Base-by-base conservation (phyloP, 2,329 filamentous ascomycete genomes). In the Harringtonia lauricola region DNA sequence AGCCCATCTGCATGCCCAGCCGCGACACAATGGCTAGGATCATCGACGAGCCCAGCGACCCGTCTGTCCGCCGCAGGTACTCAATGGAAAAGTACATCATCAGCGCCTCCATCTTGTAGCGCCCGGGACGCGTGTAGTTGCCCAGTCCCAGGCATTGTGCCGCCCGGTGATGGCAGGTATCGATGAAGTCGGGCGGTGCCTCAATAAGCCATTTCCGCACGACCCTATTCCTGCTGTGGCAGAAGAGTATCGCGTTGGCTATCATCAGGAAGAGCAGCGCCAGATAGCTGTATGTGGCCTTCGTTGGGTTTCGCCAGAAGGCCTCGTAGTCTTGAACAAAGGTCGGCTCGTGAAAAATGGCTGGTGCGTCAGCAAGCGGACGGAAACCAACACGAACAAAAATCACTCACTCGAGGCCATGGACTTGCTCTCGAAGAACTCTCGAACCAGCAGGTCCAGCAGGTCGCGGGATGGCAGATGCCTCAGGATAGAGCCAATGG, bases 1-100 rank as follows among this genome's bases (percentile, higher is more conserved):
- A 70, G 19, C 71, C 71, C 54, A 53, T 51, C 37, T 53, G 50
- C 46, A 56, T 49, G 6, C 57, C 55, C 0, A 60, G 49, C 7
- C 54, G 55, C 6, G 59, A 46, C 3, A 52, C 50, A 5, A 57
- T 49, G 22, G 52, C 47, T 17, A 59, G 42, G 8, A 59, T 36
- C n/a, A 58, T 54, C 4, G 54, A 57, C 2, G 52, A 53, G n/a
- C 54, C 55, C 0, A 52, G 47, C 12, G 51, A 47, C 2, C 54
- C 49, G 31, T 59, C 56, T 6, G 45, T 39, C 2, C 50, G 46
- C 10, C 51, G 47, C 17, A 56, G 47, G 38, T 57, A 57, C 47
- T 61, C 58, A 29, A 43, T 48, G 2, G 49, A 49, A 33, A 57
- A 54, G 34, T 60, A 57, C 9, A 58, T 40, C 10, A 56, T 41